Evolutionary conservation across 164 flowering plant species (phyloP).

Genomic region (Buxus sempervirens): DNA sequence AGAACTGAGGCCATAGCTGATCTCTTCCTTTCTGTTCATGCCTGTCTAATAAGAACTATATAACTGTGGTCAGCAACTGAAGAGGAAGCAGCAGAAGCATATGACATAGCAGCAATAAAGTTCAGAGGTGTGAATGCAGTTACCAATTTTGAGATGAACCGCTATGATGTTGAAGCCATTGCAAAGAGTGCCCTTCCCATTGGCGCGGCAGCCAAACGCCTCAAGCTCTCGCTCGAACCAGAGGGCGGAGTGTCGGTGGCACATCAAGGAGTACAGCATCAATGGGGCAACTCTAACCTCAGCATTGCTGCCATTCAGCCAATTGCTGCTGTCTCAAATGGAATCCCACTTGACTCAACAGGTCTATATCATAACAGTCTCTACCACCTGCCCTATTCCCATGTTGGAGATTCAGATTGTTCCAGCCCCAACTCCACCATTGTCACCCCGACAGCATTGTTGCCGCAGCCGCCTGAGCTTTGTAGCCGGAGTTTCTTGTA

Average conservation of each 20-base stretch:
- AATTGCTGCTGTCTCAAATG: constrained; percentile 30
- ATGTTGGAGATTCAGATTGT: constrained; percentile 13
- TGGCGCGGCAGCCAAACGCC: constrained; percentile 71
- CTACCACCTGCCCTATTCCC: constrained; percentile 22
- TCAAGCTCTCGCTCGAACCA: constrained; percentile 56
- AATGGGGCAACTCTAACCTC: constrained; percentile 33
- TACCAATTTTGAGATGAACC: constrained; percentile 81
- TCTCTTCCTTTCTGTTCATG: neutral
- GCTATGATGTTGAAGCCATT: constrained; percentile 78
- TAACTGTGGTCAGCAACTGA: constrained; percentile 34
- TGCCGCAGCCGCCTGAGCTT: constrained; percentile 40
- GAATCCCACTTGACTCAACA: constrained; percentile 40
- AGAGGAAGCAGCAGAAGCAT: constrained; percentile 95
- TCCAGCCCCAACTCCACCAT: constrained; percentile 17
- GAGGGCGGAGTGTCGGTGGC: constrained; percentile 31
- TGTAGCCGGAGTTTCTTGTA: constrained; percentile 18
- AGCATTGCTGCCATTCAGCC: constrained; percentile 34
- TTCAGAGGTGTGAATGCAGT: constrained; percentile 84
- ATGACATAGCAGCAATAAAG: constrained; percentile 89
- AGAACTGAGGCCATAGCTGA: no score
- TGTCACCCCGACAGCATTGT: constrained; percentile 13
- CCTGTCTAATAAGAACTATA: neutral
- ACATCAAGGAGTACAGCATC: constrained; percentile 26
- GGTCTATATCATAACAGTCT: constrained; percentile 45
- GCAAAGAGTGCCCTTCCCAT: constrained; percentile 70